phyloP scores from a whole-genome alignment of 2,329 filamentous ascomycete genomes.

The Penicillium fuscoglaucum region DNA sequence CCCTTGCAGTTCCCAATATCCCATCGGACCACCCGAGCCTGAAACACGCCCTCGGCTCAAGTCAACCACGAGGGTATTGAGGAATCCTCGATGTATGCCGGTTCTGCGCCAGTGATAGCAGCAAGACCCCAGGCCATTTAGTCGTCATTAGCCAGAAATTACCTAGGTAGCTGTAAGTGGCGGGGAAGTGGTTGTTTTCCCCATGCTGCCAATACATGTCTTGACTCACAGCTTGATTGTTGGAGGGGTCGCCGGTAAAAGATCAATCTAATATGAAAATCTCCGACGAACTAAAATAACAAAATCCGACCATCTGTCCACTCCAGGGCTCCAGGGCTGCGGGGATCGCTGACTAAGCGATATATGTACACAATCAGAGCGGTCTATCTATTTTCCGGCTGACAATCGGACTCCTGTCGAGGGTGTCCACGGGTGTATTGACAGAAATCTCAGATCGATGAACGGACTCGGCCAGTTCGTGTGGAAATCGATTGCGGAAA shows the following conservation, averaged over 20 bases:
- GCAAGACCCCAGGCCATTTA: conserved; percentile 67
- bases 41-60: conserved; percentile 14
- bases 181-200: conserved; percentile 72
- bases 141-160: conserved; percentile 56
- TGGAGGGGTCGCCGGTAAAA: conserved; percentile 69
- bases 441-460: too few species aligned
- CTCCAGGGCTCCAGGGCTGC: too few species aligned
- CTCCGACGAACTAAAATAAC: too few species aligned
- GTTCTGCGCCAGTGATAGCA: conserved; percentile 73
- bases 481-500: too few species aligned
- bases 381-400: too few species aligned
- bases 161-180: conserved; percentile 37
- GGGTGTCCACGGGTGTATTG: too few species aligned
- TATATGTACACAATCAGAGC: too few species aligned
- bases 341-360: too few species aligned
- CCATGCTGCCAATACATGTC: conserved; percentile 69
- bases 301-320: too few species aligned
- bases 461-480: too few species aligned
- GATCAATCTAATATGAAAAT: conserved; percentile 55
- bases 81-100: conserved; percentile 68
- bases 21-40: conserved; percentile 12
- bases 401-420: too few species aligned
- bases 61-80: conserved; percentile 37
- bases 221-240: conserved; percentile 66
- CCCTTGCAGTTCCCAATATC: conserved; percentile 6